Evolutionary conservation across 2,329 filamentous ascomycete genomes (phyloP).

Genomic region (Xylariaceae sp.): DNA sequence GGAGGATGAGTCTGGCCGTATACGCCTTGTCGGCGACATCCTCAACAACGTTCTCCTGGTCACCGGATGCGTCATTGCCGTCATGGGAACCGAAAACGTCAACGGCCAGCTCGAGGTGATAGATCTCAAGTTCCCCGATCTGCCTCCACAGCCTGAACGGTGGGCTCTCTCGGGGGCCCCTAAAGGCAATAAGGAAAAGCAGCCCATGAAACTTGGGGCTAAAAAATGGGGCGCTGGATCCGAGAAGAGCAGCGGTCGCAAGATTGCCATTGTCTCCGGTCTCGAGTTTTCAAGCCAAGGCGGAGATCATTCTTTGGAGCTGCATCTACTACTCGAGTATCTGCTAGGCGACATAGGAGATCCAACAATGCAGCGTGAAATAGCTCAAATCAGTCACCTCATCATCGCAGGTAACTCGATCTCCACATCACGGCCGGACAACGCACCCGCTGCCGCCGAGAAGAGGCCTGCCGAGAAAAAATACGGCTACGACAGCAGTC

Average conservation of each 20-base stretch:
- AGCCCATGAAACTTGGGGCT: conserved; percentile 35
- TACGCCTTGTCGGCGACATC: conserved; percentile 68
- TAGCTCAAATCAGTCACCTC: conserved; percentile 70
- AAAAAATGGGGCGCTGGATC: conserved; percentile 53
- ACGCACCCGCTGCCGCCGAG: conserved; percentile 39
- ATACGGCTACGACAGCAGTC: conserved; percentile 86
- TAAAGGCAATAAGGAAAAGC: conserved; percentile 24
- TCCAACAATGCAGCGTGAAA: conserved; percentile 51
- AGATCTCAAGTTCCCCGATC: conserved; percentile 81
- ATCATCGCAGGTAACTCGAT: conserved; percentile 92
- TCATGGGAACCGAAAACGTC: conserved; percentile 86
- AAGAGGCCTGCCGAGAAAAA: conserved; percentile 59
- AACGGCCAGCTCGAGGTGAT: conserved; percentile 91
- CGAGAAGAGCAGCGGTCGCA: conserved; percentile 37
- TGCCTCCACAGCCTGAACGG: conserved; percentile 73
- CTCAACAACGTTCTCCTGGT: conserved; percentile 69
- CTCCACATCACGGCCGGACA: conserved; percentile 31
- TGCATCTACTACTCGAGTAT: conserved; percentile 78
- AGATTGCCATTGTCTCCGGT: conserved; percentile 82
- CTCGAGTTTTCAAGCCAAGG: conserved; percentile 74
- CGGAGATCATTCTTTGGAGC: conserved; percentile 64
- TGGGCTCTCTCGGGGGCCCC: conserved; percentile 62
- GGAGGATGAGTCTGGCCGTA: conserved; percentile 89
- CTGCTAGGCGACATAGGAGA: conserved; percentile 76
- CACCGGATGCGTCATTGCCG: conserved; percentile 90